phyloP scores from a whole-genome alignment of 805 yeast species.

The Metschnikowia similis region DNA sequence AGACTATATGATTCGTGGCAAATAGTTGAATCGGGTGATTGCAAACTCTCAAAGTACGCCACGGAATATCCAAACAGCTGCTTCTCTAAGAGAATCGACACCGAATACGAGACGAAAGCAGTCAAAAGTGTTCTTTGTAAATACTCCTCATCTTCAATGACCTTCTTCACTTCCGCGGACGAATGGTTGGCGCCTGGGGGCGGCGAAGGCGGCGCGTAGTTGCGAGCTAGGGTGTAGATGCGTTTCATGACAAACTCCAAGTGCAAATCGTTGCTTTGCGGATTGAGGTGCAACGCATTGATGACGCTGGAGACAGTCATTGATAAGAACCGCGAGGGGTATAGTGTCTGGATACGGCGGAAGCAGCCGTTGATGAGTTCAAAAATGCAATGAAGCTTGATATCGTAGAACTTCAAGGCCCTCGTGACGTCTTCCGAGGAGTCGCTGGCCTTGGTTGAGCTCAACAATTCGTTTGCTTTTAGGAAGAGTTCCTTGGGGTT shows the following conservation, averaged over 20 bases:
- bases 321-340: constrained; percentile 76
- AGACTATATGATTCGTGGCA: constrained; percentile 16
- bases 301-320: constrained; percentile 61
- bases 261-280: constrained; percentile 19
- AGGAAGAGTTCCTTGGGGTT: constrained; percentile 78
- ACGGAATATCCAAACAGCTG: constrained; percentile 20
- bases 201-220: constrained; percentile 41
- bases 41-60: constrained; percentile 16
- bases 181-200: constrained; percentile 38
- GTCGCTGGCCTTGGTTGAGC: constrained; percentile 27
- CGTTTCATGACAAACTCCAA: constrained; percentile 51
- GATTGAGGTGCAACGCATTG: constrained; percentile 42
- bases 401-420: constrained; percentile 37
- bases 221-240: constrained; percentile 55
- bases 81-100: constrained; percentile 31
- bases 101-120: constrained; percentile 53
- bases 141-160: constrained; percentile 52
- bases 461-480: constrained; percentile 62
- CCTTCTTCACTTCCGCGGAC: constrained; percentile 34
- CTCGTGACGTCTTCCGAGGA: constrained; percentile 9
- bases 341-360: constrained; percentile 58
- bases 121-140: constrained; percentile 64
- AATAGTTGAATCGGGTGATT: neutral
- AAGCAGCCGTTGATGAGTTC: constrained; percentile 61
- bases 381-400: constrained; percentile 61